Evolutionary conservation across 1,284 basidiomycete genomes (phyloP).

Genomic region (Coniophora puteana): DNA sequence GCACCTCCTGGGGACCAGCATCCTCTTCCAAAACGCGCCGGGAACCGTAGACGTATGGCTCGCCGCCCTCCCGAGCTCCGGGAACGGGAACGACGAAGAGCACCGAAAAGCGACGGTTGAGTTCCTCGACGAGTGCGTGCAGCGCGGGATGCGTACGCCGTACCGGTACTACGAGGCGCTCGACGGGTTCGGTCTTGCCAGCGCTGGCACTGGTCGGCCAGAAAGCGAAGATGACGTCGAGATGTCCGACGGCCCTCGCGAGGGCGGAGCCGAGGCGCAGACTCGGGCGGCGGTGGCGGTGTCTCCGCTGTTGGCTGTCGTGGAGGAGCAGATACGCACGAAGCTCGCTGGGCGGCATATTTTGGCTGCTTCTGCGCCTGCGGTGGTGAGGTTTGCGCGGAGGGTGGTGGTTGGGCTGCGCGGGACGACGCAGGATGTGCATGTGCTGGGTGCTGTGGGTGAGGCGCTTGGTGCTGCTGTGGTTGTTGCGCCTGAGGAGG

Average conservation of each 20-base stretch:
- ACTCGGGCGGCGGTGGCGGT: no score
- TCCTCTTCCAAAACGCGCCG: constrained; percentile 81
- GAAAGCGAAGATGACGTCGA: no score
- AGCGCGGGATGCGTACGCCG: constrained; percentile 81
- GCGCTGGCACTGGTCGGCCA: constrained; percentile 19
- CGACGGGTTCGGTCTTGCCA: no score
- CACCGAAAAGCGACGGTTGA: constrained; percentile 51
- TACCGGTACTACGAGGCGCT: constrained; percentile 87
- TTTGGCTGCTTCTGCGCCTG: constrained; percentile 55
- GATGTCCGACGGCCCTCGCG: constrained; percentile 16
- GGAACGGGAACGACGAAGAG: constrained; percentile 44
- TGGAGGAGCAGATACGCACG: constrained; percentile 72
- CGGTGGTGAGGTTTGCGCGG: constrained; percentile 59
- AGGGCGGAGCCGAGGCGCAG: constrained; percentile 36
- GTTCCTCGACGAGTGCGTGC: constrained; percentile 87
- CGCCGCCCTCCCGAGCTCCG: constrained; percentile 43
- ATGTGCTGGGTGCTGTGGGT: constrained; percentile 31
- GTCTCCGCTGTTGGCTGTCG: constrained; percentile 76
- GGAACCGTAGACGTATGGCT: constrained; percentile 80
- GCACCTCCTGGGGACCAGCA: constrained; percentile 61
- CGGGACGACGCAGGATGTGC: constrained; percentile 33
- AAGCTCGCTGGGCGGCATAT: constrained; percentile 55
- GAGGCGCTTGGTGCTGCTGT: constrained; percentile 36
- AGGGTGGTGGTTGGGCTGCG: constrained; percentile 57
- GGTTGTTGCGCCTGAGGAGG: no score